Evolutionary conservation across 163 green algal genomes (phyloP).

Genomic region (Chlamydomonas reinhardtii): DNA sequence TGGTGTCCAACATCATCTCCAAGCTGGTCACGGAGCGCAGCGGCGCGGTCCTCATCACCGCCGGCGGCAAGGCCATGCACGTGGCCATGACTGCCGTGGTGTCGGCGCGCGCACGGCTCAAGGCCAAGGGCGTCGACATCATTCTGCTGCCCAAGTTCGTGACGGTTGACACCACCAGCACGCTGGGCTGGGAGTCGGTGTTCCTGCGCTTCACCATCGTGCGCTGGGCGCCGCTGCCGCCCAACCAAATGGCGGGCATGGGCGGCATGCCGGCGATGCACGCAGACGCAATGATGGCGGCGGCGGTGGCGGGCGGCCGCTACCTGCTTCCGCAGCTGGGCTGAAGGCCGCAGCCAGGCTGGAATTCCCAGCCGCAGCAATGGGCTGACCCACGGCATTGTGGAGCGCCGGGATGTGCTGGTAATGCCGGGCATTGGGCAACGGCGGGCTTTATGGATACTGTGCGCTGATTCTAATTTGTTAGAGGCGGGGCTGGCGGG

Average conservation of each 20-base stretch:
- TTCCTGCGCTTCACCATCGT: slow-evolving; percentile 63
- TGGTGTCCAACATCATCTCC: slow-evolving; percentile 64
- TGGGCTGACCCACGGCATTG: too few species aligned
- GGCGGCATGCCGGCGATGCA: neutral
- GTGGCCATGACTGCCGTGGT: slow-evolving; percentile 64
- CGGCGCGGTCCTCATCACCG: slow-evolving; percentile 55
- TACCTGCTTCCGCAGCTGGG: slow-evolving; percentile 31
- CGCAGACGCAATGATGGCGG: slow-evolving; percentile 1
- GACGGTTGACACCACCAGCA: slow-evolving; percentile 57
- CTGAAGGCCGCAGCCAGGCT: too few species aligned
- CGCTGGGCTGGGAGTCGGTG: slow-evolving; percentile 61
- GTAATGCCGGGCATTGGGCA: too few species aligned
- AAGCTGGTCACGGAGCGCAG: slow-evolving; percentile 61
- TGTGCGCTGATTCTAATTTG: too few species aligned
- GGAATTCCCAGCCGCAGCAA: too few species aligned
- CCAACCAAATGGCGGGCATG: neutral
- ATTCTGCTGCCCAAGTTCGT: slow-evolving; percentile 61
- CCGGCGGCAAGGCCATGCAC: slow-evolving; percentile 62
- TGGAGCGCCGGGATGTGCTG: too few species aligned
- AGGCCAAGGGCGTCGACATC: slow-evolving; percentile 53
- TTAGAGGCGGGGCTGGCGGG: too few species aligned
- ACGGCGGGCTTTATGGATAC: too few species aligned
- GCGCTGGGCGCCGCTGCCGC: slow-evolving; percentile 35
- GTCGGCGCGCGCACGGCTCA: slow-evolving; percentile 53
- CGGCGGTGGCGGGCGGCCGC: neutral